These are phyloP conservation scores for Paratinospora sagittata DNA, from an alignment of 164 flowering plant genomes.

Conservation along the genomic window DNA sequence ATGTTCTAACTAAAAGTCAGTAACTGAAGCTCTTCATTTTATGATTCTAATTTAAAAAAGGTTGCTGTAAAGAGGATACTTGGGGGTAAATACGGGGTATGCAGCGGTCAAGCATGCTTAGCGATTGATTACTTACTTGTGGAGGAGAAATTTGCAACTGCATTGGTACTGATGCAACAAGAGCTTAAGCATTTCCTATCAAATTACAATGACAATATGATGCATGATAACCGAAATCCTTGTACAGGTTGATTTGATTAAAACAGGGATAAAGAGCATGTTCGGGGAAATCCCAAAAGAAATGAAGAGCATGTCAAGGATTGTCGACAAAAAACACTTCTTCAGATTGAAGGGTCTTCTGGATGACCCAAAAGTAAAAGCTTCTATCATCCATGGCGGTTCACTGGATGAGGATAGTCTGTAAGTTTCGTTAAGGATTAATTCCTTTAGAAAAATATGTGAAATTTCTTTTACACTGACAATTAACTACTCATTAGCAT, in stretches of 20 bases:
- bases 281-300: constrained; percentile 48
- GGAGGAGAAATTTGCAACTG: constrained; percentile 44
- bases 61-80: constrained; percentile 53
- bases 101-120: constrained; percentile 78
- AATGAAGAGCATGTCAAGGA: constrained; percentile 39
- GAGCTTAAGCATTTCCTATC: neutral
- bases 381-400: constrained; percentile 76
- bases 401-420: constrained; percentile 47
- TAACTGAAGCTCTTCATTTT: neutral
- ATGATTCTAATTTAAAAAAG: constrained; percentile 24
- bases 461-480: neutral
- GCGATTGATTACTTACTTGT: constrained; percentile 70
- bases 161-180: constrained; percentile 37
- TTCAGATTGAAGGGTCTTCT: constrained; percentile 42
- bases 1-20: neutral
- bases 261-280: constrained; percentile 31
- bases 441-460: neutral
- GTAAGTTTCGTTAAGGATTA: constrained; percentile 28
- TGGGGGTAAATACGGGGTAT: constrained; percentile 63
- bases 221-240: neutral
- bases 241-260: constrained; percentile 56
- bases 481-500: neutral
- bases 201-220: neutral
- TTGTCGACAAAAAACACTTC: constrained; percentile 55
- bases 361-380: constrained; percentile 52